Percentiles rank a stretch among this genome's conserved stretches.
These are phyloP conservation scores for Saccharum spontaneum DNA, from an alignment of 176 grass and related monocot genomes.

Conservation along the genomic window DNA sequence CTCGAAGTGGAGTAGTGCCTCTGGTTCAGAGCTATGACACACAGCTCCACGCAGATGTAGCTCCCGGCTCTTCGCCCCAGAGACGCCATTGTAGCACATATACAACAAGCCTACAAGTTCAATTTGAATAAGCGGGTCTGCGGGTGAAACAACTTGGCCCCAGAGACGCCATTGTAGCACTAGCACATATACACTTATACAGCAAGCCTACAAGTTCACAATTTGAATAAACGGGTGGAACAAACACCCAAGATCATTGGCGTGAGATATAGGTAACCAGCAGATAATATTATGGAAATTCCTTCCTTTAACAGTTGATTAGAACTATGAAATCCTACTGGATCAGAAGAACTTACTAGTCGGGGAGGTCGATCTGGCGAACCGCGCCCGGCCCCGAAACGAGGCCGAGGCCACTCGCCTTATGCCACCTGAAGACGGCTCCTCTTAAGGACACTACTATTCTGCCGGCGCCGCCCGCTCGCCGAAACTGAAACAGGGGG, in stretches of 20 bases:
- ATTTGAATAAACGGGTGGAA: slow-evolving; percentile 1
- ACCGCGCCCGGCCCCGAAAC: no score
- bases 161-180: slow-evolving; percentile 40
- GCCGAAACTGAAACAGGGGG: no score
- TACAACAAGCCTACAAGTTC: slow-evolving; percentile 22
- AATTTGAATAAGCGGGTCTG: background rate
- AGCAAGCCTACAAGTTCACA: slow-evolving; percentile 20
- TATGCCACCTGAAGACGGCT: no score
- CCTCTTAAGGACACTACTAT: no score
- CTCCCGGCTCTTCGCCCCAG: slow-evolving; percentile 15
- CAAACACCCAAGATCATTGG: background rate
- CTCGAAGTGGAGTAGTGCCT: slow-evolving; percentile 56
- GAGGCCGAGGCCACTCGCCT: no score
- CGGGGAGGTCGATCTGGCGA: no score
- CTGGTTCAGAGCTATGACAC: slow-evolving; percentile 29
- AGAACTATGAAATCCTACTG: no score
- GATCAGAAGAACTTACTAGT: no score
- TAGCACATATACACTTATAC: background rate
- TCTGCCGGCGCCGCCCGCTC: no score
- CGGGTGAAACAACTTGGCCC: background rate
- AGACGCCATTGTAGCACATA: slow-evolving; percentile 42
- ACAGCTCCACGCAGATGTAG: slow-evolving; percentile 33
- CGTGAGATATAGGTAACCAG: background rate
- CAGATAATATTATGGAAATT: no score
- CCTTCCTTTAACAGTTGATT: no score